phyloP scores from a whole-genome alignment of 805 yeast genomes.

The Starmerella vaccinii region DNA sequence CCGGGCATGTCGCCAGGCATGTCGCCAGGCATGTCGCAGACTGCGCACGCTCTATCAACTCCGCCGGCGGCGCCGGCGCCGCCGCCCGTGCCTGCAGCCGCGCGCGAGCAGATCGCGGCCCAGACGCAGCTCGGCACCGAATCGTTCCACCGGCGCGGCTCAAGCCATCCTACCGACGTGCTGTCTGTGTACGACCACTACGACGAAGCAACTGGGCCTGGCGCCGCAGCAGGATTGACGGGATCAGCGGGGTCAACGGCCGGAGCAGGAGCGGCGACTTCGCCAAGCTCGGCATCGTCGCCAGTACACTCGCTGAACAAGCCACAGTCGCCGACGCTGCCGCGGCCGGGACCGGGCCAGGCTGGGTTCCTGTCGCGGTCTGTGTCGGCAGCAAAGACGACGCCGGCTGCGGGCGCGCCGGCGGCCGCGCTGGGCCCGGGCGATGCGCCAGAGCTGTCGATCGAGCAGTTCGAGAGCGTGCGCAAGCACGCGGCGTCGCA shows the following conservation, averaged over 20 bases:
- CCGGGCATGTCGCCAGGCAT: neutral
- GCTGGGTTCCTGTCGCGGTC: neutral
- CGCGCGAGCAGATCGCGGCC: neutral
- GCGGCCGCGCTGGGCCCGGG: neutral
- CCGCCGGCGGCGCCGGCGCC: too few relatives aligned
- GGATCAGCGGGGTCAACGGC: too few relatives aligned
- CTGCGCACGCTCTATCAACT: too few relatives aligned
- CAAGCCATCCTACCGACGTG: neutral
- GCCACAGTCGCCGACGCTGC: neutral
- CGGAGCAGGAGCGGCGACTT: too few relatives aligned
- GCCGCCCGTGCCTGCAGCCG: neutral
- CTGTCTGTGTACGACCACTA: slow-evolving; percentile 1
- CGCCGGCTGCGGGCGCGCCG: neutral
- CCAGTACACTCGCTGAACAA: neutral
- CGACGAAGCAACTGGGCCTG: neutral
- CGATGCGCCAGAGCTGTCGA: slow-evolving; percentile 21
- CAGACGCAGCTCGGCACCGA: neutral
- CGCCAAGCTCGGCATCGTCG: neutral
- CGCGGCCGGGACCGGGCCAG: neutral
- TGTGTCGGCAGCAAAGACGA: neutral
- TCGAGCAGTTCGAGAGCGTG: slow-evolving; percentile 27
- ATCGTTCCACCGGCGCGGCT: neutral
- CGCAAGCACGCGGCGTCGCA: slow-evolving; percentile 28
- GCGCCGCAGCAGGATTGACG: too few relatives aligned
- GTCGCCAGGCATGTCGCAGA: neutral